Conservation (phyloP, 2,329 filamentous ascomycete species). For the Massarina eburnea region DNA sequence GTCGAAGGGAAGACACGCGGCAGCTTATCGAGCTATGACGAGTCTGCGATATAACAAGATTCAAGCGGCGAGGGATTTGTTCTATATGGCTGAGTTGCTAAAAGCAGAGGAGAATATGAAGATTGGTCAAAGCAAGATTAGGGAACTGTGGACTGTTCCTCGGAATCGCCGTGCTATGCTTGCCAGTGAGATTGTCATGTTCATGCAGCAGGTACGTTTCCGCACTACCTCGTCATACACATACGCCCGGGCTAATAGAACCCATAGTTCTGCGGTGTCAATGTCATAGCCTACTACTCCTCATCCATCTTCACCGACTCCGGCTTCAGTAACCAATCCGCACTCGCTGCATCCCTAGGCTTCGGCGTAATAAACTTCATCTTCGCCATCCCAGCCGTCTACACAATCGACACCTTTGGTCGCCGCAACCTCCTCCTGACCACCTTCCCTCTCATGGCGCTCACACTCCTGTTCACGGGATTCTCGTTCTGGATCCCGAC, state of each 20-base stretch:
- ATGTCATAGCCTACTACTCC: constrained; percentile 33
- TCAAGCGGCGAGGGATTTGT: constrained; percentile 58
- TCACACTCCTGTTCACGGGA: constrained; percentile 27
- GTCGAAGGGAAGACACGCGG: constrained; percentile 22
- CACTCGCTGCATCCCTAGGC: constrained; percentile 29
- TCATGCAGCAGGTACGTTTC: constrained; percentile 30
- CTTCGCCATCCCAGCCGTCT: constrained; percentile 29
- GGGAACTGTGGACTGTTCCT: constrained; percentile 28
- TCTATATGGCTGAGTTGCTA: constrained; percentile 47
- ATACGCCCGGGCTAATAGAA: background rate
- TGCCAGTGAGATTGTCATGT: constrained; percentile 37
- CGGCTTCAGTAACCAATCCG: constrained; percentile 23
- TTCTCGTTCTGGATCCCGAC: constrained; percentile 24
- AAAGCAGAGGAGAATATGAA: constrained; percentile 40
- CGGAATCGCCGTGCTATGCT: constrained; percentile 30
- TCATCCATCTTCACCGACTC: constrained; percentile 63
- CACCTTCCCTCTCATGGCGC: constrained; percentile 30
- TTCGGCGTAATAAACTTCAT: constrained; percentile 29
- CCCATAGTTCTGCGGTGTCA: constrained; percentile 26
- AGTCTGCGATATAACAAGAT: constrained; percentile 55
- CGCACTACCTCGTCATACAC: background rate
- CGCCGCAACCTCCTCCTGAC: constrained; percentile 27
- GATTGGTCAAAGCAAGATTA: constrained; percentile 31
- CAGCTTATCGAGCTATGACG: constrained; percentile 47
- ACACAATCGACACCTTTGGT: constrained; percentile 33